Conservation (phyloP, 306 rosid species). For the Canavalia ensiformis region DNA sequence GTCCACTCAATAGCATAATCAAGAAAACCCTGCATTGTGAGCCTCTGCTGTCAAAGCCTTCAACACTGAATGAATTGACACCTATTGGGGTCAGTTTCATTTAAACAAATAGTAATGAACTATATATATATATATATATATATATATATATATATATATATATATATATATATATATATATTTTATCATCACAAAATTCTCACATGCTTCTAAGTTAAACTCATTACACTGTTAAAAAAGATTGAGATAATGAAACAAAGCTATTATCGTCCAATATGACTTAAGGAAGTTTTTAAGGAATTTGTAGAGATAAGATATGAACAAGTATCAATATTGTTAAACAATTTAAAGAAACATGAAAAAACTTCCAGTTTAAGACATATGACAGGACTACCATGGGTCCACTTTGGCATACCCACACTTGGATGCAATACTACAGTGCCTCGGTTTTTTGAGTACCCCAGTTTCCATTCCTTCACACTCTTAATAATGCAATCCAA, state of each 20-base stretch:
- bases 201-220: neutral
- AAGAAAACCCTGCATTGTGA: slow-evolving; percentile 42
- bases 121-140: neutral
- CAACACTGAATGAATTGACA: slow-evolving; percentile 42
- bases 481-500: slow-evolving; percentile 45
- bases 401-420: slow-evolving; percentile 46
- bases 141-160: neutral
- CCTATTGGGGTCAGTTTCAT: slow-evolving; percentile 37
- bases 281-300: slow-evolving; percentile 2
- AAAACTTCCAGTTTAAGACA: neutral
- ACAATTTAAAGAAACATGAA: neutral
- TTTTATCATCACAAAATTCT: slow-evolving; percentile 12
- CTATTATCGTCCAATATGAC: slow-evolving; percentile 14
- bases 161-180: neutral
- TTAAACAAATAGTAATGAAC: slow-evolving; percentile 20
- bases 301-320: neutral
- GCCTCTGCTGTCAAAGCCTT: slow-evolving; percentile 44
- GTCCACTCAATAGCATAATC: slow-evolving; percentile 42
- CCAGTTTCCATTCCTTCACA: slow-evolving; percentile 34
- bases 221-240: neutral
- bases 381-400: slow-evolving; percentile 40
- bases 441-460: slow-evolving; percentile 16
- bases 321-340: slow-evolving; percentile 13
- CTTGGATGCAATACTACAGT: slow-evolving; percentile 35
- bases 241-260: neutral